Evolutionary conservation across 2,329 filamentous ascomycete species (phyloP).

Genomic region (Colletotrichum graminicola): DNA sequence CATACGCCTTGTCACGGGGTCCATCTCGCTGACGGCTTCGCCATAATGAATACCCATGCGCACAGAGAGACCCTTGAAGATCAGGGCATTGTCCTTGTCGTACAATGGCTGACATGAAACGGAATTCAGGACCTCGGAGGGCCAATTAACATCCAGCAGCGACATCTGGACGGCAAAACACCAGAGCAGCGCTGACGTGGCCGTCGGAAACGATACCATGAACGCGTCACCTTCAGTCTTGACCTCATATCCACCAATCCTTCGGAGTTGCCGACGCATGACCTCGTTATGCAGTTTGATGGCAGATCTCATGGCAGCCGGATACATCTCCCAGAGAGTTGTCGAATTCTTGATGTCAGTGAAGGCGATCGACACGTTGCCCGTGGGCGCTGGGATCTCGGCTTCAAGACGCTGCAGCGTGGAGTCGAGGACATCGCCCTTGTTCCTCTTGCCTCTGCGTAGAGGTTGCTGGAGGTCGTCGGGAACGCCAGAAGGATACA

Average conservation of each 20-base stretch:
- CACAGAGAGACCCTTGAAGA: slow-evolving; percentile 94
- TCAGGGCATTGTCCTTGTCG: slow-evolving; percentile 87
- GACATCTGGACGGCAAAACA: slow-evolving; percentile 93
- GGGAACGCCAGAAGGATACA: slow-evolving; percentile 80
- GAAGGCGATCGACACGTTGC: slow-evolving; percentile 93
- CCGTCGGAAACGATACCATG: slow-evolving; percentile 98
- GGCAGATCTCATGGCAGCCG: slow-evolving; percentile 93
- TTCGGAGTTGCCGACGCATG: slow-evolving; percentile 91
- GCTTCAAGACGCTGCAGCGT: slow-evolving; percentile 87
- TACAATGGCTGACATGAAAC: slow-evolving; percentile 84
- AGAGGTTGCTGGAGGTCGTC: slow-evolving; percentile 76
- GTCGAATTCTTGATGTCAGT: slow-evolving; percentile 99
- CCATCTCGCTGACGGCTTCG: slow-evolving; percentile 91
- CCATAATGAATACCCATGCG: slow-evolving; percentile 99
- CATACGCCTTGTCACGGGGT: slow-evolving; percentile 97
- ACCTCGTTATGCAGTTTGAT: slow-evolving; percentile 98
- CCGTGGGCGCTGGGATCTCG: slow-evolving; percentile 91
- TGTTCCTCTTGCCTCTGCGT: slow-evolving; percentile 74
- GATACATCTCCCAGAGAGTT: slow-evolving; percentile 93
- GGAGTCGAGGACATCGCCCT: slow-evolving; percentile 81
- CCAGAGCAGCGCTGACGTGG: slow-evolving; percentile 94
- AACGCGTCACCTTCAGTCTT: slow-evolving; percentile 99
- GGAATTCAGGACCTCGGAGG: slow-evolving; percentile 89
- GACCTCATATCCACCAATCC: slow-evolving; percentile 97
- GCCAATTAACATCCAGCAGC: slow-evolving; percentile 92